Evolutionary conservation across 1,284 basidiomycete species (phyloP).

Genomic region (Neolentinus lepideus): DNA sequence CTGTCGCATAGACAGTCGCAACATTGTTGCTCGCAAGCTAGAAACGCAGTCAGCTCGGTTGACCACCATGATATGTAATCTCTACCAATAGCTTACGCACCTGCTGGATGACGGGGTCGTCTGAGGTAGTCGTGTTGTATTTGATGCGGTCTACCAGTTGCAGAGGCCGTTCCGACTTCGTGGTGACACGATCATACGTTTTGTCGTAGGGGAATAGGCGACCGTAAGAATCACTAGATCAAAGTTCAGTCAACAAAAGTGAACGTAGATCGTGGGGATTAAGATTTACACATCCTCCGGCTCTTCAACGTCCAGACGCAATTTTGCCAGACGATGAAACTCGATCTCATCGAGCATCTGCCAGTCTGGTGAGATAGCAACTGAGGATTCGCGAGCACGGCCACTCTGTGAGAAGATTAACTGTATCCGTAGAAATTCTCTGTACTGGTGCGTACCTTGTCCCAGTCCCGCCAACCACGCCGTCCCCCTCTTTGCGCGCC

Average conservation of each 20-base stretch:
- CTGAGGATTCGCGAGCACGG: constrained; percentile 89
- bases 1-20: constrained; percentile 90
- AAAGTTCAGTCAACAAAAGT: constrained; percentile 6
- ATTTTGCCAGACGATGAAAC: constrained; percentile 88
- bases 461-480: constrained; percentile 91
- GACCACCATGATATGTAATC: constrained; percentile 2
- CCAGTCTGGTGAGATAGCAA: constrained; percentile 92
- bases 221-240: constrained; percentile 75
- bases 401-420: constrained; percentile 50
- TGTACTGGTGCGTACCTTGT: constrained; percentile 56
- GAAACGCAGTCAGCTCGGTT: constrained; percentile 9
- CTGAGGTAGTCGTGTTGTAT: constrained; percentile 96
- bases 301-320: constrained; percentile 88
- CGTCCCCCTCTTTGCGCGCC: constrained; percentile 58
- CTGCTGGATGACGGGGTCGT: constrained; percentile 93
- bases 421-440: neutral
- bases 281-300: constrained; percentile 76
- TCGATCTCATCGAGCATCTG: constrained; percentile 95
- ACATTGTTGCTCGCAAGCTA: constrained; percentile 75
- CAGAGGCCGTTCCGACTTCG: constrained; percentile 86
- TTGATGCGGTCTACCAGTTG: constrained; percentile 93
- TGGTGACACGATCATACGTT: constrained; percentile 91
- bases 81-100: constrained; percentile 32
- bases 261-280: constrained; percentile 4
- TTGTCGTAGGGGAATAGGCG: constrained; percentile 94